A percentile compares a stretch with the other conserved stretches of the same genome.
Evolutionary conservation across 441 rosid species (phyloP).

Genomic region (Aquilaria agallochum): DNA sequence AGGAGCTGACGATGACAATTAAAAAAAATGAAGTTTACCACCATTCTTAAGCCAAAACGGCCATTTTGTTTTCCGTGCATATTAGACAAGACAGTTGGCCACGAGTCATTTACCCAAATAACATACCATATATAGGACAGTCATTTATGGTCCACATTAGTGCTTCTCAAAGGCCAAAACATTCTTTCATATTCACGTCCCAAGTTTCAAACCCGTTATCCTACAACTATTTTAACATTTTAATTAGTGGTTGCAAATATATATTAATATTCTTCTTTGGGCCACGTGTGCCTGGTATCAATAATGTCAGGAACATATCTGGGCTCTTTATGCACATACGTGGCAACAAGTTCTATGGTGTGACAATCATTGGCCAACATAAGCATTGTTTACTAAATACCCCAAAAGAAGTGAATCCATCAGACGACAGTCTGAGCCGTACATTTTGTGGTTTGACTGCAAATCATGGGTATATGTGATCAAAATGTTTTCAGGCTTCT

Average conservation of each 20-base stretch:
- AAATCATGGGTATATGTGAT: no score
- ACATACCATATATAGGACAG: background rate
- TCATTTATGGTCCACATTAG: background rate
- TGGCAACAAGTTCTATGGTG: background rate
- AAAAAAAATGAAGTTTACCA: background rate
- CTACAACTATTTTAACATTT: background rate
- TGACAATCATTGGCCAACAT: background rate
- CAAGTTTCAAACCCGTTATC: background rate
- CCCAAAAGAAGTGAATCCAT: background rate
- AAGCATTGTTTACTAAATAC: background rate
- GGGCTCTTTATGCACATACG: background rate
- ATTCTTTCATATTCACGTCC: background rate
- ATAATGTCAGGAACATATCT: background rate
- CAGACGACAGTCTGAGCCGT: background rate
- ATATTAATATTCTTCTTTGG: background rate
- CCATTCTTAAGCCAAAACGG: background rate
- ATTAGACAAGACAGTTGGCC: background rate
- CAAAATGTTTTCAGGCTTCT: background rate
- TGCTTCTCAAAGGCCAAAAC: background rate
- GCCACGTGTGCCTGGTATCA: background rate
- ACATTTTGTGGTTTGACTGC: background rate
- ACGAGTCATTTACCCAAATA: background rate
- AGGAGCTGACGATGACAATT: background rate
- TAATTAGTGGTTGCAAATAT: no score
- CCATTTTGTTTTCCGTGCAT: background rate